These are phyloP conservation scores for Effrenium voratum DNA, from an alignment of 73 alveolate genomes.

Conservation along the genomic window DNA sequence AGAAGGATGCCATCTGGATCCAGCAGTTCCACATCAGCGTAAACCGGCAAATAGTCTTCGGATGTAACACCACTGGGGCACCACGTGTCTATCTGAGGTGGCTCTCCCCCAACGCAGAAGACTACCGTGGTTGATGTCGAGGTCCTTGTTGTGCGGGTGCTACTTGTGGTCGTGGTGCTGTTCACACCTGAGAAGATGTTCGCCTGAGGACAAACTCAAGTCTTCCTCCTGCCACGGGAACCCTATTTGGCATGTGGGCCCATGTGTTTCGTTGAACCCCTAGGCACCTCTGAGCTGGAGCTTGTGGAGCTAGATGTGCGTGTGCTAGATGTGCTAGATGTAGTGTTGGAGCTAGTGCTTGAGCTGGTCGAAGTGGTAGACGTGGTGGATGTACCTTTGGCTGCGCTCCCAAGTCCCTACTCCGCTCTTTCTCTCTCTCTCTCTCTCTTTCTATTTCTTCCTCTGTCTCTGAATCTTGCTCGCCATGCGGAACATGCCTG, in stretches of 20 bases:
- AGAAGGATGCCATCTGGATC: constrained; percentile 38
- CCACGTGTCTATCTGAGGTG: constrained; percentile 64
- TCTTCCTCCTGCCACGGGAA: too few relatives aligned
- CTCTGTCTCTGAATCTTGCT: too few relatives aligned
- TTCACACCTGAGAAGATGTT: too few relatives aligned
- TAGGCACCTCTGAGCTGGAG: background rate
- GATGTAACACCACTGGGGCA: constrained; percentile 67
- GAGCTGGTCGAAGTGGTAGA: too few relatives aligned
- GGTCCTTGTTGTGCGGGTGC: constrained; percentile 5
- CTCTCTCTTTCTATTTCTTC: too few relatives aligned
- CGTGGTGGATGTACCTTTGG: too few relatives aligned
- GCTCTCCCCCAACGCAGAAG: constrained; percentile 21
- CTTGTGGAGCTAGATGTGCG: background rate
- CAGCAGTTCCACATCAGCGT: constrained; percentile 55
- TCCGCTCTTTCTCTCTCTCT: too few relatives aligned
- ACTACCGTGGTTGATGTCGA: background rate
- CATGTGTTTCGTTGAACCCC: background rate
- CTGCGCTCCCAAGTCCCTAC: too few relatives aligned
- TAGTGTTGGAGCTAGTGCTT: background rate
- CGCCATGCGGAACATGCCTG: too few relatives aligned
- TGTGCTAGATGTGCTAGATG: background rate
- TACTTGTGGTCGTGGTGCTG: too few relatives aligned
- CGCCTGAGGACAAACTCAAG: too few relatives aligned
- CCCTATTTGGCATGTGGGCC: too few relatives aligned
- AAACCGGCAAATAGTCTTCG: constrained; percentile 29